Evolutionary conservation across 257 asterid genomes (phyloP), one percentile per base, ranked within the genome.

Genomic region (Salvia hispanica): DNA sequence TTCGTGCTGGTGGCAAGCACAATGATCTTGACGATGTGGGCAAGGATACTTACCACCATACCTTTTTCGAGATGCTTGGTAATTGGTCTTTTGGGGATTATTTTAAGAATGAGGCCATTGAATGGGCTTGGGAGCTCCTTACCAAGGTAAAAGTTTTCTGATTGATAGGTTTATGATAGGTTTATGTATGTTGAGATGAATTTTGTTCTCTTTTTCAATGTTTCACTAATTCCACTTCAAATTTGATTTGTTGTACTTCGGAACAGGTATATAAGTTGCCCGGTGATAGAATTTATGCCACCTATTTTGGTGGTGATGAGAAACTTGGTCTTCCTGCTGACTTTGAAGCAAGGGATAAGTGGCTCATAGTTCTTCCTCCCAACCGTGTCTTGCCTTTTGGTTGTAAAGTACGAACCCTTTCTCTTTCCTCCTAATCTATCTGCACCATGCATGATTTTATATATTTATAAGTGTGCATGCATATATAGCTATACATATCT

Each of bases 71-170:
- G 85, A 94, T 94, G 99, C 92, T 94, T 62, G 99, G 99, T 9
- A 94, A 94, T 73, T 91, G 99, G 99, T 89, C 98, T 1, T 94
- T 94, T 68, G 98, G 96, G n/a, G 95, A 94, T 73, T 94, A 94
- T 73, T 94, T 94, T 73, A 94, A 94, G 83, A 74, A 72, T 6
- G 93, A 88, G 75, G 99, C 97, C 21, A 94, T 94, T 65, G 79
- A 72, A 55, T 91, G 90, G 95, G 97, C 97, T 2, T 94, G 96
- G 96, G 98, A 94, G 84, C 95, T 94, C 61, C 93, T 94, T 25
- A 94, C 98, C 21, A 64, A 85, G 96, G 98, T 75, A 78, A 25
- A 25, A 66, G 82, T 50, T 56, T 48, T n/a, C n/a, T n/a, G n/a
- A n/a, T n/a, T n/a, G n/a, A n/a, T n/a, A n/a, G n/a, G n/a, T n/a